These are phyloP conservation scores for Gentiana dahurica DNA, from an alignment of 257 asterid genomes.

Conservation along the genomic window DNA sequence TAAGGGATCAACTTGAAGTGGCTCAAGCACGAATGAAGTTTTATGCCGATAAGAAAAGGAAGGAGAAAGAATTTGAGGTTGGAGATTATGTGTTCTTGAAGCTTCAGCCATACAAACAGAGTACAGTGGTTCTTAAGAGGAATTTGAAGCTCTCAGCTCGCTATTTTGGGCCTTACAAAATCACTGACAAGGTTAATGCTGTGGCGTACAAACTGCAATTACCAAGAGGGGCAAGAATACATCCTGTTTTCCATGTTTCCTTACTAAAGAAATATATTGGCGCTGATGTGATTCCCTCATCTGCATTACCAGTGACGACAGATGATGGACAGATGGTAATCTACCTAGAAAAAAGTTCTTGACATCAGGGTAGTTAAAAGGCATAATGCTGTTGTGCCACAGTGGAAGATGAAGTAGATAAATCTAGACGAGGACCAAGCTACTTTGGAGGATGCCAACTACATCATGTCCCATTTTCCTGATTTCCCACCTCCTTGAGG, in stretches of 20 bases:
- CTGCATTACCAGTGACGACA: neutral
- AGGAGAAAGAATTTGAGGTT: neutral
- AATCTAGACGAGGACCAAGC: neutral
- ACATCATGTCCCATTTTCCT: neutral
- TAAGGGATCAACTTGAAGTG: too few relatives aligned
- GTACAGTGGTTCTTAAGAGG: too few relatives aligned
- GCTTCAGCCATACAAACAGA: too few relatives aligned
- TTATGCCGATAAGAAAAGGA: neutral
- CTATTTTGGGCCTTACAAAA: neutral
- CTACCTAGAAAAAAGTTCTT: neutral
- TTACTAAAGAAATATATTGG: neutral
- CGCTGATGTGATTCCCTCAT: neutral
- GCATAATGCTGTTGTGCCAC: neutral
- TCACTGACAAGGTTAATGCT: neutral
- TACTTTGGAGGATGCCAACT: neutral
- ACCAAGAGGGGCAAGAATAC: neutral
- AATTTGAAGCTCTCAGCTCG: neutral
- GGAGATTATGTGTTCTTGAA: neutral
- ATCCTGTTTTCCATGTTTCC: neutral
- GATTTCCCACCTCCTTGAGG: neutral
- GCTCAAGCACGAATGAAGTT: too few relatives aligned
- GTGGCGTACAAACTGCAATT: neutral
- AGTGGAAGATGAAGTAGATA: neutral
- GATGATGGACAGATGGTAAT: neutral
- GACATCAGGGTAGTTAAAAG: too few relatives aligned